Evolutionary conservation across 202 grass and related monocot species (phyloP).

Genomic region (Thinopyrum obtusiflorum): DNA sequence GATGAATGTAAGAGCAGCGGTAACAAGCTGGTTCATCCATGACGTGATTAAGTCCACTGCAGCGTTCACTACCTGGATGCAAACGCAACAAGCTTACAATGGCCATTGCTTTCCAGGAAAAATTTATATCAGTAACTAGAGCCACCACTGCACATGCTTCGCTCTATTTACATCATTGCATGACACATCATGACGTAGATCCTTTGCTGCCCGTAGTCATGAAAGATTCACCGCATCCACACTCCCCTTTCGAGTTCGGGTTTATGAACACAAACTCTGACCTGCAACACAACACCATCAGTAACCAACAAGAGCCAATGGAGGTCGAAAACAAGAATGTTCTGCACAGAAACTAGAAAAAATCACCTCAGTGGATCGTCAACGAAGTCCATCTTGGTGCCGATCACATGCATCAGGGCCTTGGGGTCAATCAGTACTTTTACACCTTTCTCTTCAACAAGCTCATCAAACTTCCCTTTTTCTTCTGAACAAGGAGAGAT

Average conservation of each 20-base stretch:
- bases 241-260: constrained; percentile 87
- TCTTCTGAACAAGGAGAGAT: constrained; percentile 54
- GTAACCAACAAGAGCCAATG: neutral
- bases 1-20: neutral
- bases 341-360: neutral
- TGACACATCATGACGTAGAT: constrained; percentile 23
- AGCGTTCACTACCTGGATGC: neutral
- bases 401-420: constrained; percentile 87
- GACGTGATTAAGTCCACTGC: neutral
- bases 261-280: constrained; percentile 93
- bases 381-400: constrained; percentile 90
- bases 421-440: constrained; percentile 88
- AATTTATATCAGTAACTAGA: constrained; percentile 16
- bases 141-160: neutral
- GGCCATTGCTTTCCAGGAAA: neutral
- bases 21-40: neutral
- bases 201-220: constrained; percentile 64
- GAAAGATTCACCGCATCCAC: constrained; percentile 89
- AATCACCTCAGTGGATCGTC: constrained; percentile 68
- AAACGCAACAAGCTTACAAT: neutral
- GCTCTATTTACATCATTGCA: constrained; percentile 4
- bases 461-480: constrained; percentile 82
- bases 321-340: neutral
- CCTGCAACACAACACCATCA: constrained; percentile 38
- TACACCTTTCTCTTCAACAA: constrained; percentile 84